Conservation (phyloP, 371 early-diverging fungal species). For the Encephalitozoon romaleae region DNA sequence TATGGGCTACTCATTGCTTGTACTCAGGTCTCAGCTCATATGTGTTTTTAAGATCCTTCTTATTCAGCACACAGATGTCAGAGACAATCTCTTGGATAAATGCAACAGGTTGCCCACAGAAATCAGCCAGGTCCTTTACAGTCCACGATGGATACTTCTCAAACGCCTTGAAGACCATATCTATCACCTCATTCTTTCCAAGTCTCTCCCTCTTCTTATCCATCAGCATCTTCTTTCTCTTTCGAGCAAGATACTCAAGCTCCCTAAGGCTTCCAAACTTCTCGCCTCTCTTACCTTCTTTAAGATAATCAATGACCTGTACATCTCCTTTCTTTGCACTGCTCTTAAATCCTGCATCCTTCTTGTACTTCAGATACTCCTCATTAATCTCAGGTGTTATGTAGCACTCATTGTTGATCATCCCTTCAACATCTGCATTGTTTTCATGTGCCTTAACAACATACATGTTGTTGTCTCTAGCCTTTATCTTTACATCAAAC, state of each 20-base stretch:
- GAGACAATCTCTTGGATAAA: slow-evolving; percentile 61
- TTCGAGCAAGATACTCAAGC: slow-evolving; percentile 56
- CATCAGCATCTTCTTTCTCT: slow-evolving; percentile 58
- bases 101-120: slow-evolving; percentile 61
- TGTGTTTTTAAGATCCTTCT: slow-evolving; percentile 60
- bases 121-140: slow-evolving; percentile 61
- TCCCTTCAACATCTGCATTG: slow-evolving; percentile 48
- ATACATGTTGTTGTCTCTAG: slow-evolving; percentile 36
- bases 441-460: neutral
- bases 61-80: slow-evolving; percentile 60
- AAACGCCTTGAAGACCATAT: slow-evolving; percentile 62
- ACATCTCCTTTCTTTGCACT: slow-evolving; percentile 7
- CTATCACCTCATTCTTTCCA: slow-evolving; percentile 57
- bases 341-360: slow-evolving; percentile 13
- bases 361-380: slow-evolving; percentile 59
- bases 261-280: slow-evolving; percentile 55
- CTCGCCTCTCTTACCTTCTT: slow-evolving; percentile 52
- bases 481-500: slow-evolving; percentile 27
- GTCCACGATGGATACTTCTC: slow-evolving; percentile 60
- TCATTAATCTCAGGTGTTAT: slow-evolving; percentile 55
- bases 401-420: slow-evolving; percentile 48
- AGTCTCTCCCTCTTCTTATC: slow-evolving; percentile 62
- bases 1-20: slow-evolving; percentile 17
- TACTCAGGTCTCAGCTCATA: slow-evolving; percentile 61
- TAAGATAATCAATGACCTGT: slow-evolving; percentile 54